A percentile compares a stretch with the other conserved stretches of the same genome.
These are phyloP conservation scores for Eimeria brunetti DNA, from an alignment of 169 alveolate species.

Conservation along the genomic window DNA sequence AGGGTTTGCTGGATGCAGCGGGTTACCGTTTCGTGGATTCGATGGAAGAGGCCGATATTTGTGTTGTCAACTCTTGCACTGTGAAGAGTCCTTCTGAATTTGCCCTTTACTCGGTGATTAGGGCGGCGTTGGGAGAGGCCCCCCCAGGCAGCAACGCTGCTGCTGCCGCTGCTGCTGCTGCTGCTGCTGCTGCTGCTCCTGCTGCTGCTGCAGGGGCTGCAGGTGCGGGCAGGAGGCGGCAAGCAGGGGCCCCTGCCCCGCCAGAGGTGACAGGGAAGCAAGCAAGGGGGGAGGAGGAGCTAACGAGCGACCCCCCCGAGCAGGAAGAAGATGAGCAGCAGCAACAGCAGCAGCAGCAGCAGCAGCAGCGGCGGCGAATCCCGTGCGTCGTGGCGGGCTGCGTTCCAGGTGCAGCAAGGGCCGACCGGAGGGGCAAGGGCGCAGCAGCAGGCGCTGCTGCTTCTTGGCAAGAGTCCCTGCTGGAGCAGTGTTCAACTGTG, in stretches of 20 bases:
- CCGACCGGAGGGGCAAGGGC: neutral
- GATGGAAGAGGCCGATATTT: conserved; percentile 93
- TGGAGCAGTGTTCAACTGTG: conserved; percentile 83
- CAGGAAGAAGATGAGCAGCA: conserved; percentile 13
- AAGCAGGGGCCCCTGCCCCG: too few species aligned
- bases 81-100: conserved; percentile 99
- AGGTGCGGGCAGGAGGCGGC: too few species aligned
- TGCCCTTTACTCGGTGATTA: conserved; percentile 88
- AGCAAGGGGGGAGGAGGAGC: neutral
- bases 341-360: conserved; percentile 37
- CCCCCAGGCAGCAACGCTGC: neutral
- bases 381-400: conserved; percentile 80
- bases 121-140: conserved; percentile 83
- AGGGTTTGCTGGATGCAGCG: conserved; percentile 81
- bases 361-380: conserved; percentile 3
- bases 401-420: conserved; percentile 31
- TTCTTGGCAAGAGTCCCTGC: conserved; percentile 60
- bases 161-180: too few species aligned
- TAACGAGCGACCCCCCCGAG: neutral
- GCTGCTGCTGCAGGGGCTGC: neutral
- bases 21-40: conserved; percentile 91
- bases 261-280: too few species aligned
- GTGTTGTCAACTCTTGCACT: conserved; percentile 98
- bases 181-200: neutral
- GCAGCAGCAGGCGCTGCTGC: neutral